Conservation (phyloP, 2,329 filamentous ascomycete species). For the Daldinia eschscholtzii region DNA sequence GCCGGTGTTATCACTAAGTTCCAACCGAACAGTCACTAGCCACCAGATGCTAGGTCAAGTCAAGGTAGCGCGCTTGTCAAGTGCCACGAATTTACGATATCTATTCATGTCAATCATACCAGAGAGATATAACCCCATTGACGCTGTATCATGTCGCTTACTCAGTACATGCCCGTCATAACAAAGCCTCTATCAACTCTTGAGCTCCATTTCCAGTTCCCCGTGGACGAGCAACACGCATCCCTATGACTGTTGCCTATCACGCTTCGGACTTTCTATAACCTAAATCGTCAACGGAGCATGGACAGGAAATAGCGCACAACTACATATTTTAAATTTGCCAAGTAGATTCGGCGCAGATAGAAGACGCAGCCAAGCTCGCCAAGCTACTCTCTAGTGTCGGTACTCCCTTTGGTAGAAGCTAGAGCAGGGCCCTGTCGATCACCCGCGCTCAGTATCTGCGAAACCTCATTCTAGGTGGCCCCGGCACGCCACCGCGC, state of each 20-base stretch:
- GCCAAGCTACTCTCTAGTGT: constrained; percentile 34
- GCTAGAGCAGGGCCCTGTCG: constrained; percentile 38
- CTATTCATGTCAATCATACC: constrained; percentile 5
- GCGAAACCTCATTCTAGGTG: constrained; percentile 31
- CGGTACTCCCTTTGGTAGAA: constrained; percentile 33
- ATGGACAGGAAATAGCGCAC: constrained; percentile 22
- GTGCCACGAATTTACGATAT: neutral
- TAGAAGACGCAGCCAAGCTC: constrained; percentile 40
- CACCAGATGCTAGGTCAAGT: neutral
- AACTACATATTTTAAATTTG: constrained; percentile 14
- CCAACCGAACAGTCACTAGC: neutral
- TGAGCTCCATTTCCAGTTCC: neutral
- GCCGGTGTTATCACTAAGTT: constrained; percentile 4
- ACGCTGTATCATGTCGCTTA: neutral
- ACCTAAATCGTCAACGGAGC: constrained; percentile 17
- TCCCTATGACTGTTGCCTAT: constrained; percentile 1
- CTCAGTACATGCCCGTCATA: neutral
- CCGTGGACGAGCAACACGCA: neutral
- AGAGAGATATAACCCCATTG: neutral
- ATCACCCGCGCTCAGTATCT: constrained; percentile 37
- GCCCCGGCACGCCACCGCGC: constrained; percentile 24
- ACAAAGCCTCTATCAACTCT: neutral
- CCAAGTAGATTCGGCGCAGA: constrained; percentile 31
- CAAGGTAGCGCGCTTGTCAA: constrained; percentile 8
- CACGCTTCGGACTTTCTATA: constrained; percentile 33